A percentile compares a stretch with the other conserved stretches of the same genome.
Evolutionary conservation across 78 protist species (phyloP).

Genomic region (Dictyostelium brefeldianum): DNA sequence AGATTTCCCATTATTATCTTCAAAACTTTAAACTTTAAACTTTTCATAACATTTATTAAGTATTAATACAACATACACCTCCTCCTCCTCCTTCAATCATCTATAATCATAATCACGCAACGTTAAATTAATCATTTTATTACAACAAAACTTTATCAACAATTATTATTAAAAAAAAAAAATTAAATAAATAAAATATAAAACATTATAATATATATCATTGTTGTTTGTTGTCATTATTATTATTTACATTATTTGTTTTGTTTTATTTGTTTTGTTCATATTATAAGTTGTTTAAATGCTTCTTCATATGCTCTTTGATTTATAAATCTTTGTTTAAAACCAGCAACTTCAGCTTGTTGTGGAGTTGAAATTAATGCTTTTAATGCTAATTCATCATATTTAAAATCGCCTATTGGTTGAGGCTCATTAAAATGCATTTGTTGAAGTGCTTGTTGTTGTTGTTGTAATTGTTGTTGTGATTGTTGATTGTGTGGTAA

Average conservation of each 20-base stretch:
- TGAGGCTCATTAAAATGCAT: conserved; percentile 12
- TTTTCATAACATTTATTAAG: not conserved
- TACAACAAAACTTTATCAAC: not conserved
- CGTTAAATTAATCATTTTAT: too few relatives aligned
- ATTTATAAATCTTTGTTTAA: conserved; percentile 61
- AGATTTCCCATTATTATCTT: conserved; percentile 81
- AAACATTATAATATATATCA: too few relatives aligned
- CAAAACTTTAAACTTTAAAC: conserved; percentile 45
- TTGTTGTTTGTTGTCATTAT: not conserved
- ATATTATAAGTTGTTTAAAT: conserved; percentile 15
- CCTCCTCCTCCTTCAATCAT: not conserved
- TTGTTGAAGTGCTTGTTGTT: conserved; percentile 15
- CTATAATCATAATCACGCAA: too few relatives aligned
- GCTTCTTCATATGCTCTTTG: conserved; percentile 71
- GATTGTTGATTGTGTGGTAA: not conserved
- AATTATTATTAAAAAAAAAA: not conserved
- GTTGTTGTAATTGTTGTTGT: conserved; percentile 13
- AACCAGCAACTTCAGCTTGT: conserved; percentile 74
- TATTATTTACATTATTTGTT: too few relatives aligned
- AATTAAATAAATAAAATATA: too few relatives aligned
- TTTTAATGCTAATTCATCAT: conserved; percentile 50
- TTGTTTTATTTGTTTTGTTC: not conserved
- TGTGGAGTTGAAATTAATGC: conserved; percentile 20
- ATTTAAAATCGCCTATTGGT: conserved; percentile 42
- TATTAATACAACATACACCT: not conserved